Evolutionary conservation across 139 green algal genomes (phyloP), one percentile per base, ranked within the genome.

Genomic region (Volvox reticuliferus): DNA sequence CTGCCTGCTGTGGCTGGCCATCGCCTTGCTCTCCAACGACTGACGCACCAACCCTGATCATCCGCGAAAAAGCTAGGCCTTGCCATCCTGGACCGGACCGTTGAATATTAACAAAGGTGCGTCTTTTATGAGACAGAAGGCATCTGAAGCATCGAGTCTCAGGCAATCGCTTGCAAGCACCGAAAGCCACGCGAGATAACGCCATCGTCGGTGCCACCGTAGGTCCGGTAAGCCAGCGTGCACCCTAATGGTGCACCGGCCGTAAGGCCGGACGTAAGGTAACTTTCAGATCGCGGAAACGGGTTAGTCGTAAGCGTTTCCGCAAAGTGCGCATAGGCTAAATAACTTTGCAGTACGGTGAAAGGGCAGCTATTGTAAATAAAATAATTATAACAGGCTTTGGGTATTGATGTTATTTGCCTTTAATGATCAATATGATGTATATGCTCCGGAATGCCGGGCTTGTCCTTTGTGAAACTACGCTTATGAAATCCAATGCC

Each of bases 11-110:
- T 28, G 44, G 26, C 28, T 86, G 79, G 0, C 79, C 50, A 44
- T 86, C 79, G 20, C 79, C 79, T 12, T 86, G 79, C 33, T 86
- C 79, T 14, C 79, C 79, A 26, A 71, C 79, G 17, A 86, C 79
- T 28, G 79, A 71, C 14, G 50, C 79, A 19, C 12, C 12, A 26
- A 24, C 24, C 3, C 24, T 86, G 79, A 86, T 86, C 28, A 37
- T 82, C 24, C 76, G 76, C 21, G 61, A 1, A 19, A 61, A 61
- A 2, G 9, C 44, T 55, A 55, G 9, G 44, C 37, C 78, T 6
- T 18, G 32, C 76, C 32, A 82, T 32, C 37, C 12, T 35, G 18
- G 21, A 35, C 37, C 78, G 33, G 12, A 19, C 36, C 17, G 18
- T 12, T 32, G 22, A 68, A 3, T 36, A 30, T 6, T 35, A 1